Evolutionary conservation across 495 filamentous ascomycete genomes (phyloP), one percentile per base, ranked within the genome.

Genomic region (Apodospora peruviana): DNA sequence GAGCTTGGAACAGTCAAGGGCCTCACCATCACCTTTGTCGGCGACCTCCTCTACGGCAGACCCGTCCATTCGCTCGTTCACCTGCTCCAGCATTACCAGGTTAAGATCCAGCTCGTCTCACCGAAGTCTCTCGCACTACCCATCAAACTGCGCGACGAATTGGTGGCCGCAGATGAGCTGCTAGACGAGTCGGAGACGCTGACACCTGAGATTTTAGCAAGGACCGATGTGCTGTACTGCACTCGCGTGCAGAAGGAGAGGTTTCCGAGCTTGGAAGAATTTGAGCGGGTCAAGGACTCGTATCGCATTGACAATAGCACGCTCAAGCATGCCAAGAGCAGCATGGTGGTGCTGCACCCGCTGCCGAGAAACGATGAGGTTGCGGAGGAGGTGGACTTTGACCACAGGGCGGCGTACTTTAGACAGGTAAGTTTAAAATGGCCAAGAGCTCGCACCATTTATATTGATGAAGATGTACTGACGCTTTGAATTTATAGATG

Each of bases 391-490:
- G 88, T 98, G 20, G 93, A 98, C 67, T 94, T 91, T 72, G 93
- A 98, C 75, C 88, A 91, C 68, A 75, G 93, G 61, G 91, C 93
- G 27, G 93, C 94, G 47, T 98, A 98, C 75, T 97, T 97, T 70
- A 83, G 93, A 87, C 93, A 98, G 85, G 93, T 96, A 72, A 75
- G 85, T 79, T 59, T 48, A 36, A 21, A 5, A 35, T 43, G 43
- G 9, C 19, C 16, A 22, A 21, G 10, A 41, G 24, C 40, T 46
- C 53, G 41, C 20, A 38, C 16, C 16, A 41, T 43, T 11, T 19
- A 27, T 37, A 9, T 24, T 14, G 8, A 22, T 18, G 32, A 36
- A 50, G 48, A 53, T 65, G 71, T 64, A 74, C 72, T 74, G 62
- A 75, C 59, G 32, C 16, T 21, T 24, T 18, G 0, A n/a, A 0